These are phyloP conservation scores for Edaphochlamys debaryana DNA, from an alignment of 139 green algal genomes.

Conservation along the genomic window DNA sequence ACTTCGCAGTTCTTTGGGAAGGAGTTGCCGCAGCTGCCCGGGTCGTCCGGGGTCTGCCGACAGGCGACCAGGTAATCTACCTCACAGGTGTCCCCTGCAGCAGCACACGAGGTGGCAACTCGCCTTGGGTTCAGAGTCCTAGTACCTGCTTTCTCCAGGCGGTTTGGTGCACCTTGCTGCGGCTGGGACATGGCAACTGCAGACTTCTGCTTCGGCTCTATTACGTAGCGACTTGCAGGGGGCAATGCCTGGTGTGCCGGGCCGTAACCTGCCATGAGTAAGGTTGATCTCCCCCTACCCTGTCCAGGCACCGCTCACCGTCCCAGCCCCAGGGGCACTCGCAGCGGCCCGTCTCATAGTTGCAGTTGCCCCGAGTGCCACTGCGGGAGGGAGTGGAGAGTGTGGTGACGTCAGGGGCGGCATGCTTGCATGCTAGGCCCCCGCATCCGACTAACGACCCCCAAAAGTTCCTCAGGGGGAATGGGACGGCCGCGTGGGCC, in stretches of 20 bases:
- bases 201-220: too few relatives aligned
- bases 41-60: conserved; percentile 8
- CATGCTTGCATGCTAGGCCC: too few relatives aligned
- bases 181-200: neutral
- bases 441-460: too few relatives aligned
- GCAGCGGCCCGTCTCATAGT: conserved; percentile 31
- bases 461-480: too few relatives aligned
- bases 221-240: neutral
- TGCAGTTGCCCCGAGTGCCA: conserved; percentile 32
- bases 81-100: neutral
- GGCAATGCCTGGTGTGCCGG: neutral
- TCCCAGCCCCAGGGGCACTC: conserved; percentile 44
- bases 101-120: neutral
- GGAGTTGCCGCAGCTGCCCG: conserved; percentile 22
- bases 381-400: too few relatives aligned
- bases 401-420: too few relatives aligned
- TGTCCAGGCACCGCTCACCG: neutral
- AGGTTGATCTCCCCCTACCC: neutral
- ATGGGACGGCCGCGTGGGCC: too few relatives aligned
- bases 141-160: neutral
- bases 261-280: neutral
- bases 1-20: conserved; percentile 44
- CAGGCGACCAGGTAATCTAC: conserved; percentile 14
- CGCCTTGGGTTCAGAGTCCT: too few relatives aligned
- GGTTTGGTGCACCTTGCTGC: neutral